phyloP scores from a whole-genome alignment of 202 grass and related monocot genomes.

The Cymbopogon flexuosus region DNA sequence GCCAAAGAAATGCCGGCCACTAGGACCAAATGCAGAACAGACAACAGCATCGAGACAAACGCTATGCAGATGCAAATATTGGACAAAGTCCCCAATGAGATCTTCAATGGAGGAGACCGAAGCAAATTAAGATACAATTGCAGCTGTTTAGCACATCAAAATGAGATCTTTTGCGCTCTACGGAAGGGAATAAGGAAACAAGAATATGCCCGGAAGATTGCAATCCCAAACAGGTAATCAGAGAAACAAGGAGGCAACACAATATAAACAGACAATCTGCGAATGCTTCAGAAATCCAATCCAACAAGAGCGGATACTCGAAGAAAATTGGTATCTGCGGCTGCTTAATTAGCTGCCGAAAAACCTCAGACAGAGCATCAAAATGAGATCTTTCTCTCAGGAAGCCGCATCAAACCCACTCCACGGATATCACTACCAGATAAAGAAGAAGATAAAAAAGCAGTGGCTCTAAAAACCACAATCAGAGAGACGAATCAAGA shows the following conservation, averaged over 20 bases:
- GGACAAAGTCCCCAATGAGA: not conserved
- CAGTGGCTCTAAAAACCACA: not conserved
- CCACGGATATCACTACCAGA: conserved; percentile 24
- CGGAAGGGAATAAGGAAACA: not conserved
- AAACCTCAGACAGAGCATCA: conserved; percentile 26
- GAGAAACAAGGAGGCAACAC: not conserved
- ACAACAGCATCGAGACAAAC: conserved; percentile 31
- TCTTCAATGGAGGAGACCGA: conserved; percentile 3
- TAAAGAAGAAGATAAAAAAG: conserved; percentile 20
- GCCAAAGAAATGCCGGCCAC: conserved; percentile 45
- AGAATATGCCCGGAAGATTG: not conserved
- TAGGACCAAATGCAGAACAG: conserved; percentile 35
- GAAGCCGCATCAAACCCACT: conserved; percentile 18
- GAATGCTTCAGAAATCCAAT: not conserved
- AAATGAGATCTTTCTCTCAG: conserved; percentile 38
- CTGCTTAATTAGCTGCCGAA: conserved; percentile 11
- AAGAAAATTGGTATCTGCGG: not conserved
- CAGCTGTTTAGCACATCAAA: conserved; percentile 32
- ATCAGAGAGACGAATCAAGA: conserved; percentile 18
- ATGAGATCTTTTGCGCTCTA: conserved; percentile 38
- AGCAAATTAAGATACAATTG: conserved; percentile 12
- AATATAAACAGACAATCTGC: not conserved
- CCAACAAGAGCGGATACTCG: not conserved
- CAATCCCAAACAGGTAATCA: not conserved
- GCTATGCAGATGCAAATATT: conserved; percentile 34